Percentiles rank a stretch among this genome's conserved stretches.
Conservation (phyloP, 129 eudicot genomes). For the Deinandra increscens region DNA sequence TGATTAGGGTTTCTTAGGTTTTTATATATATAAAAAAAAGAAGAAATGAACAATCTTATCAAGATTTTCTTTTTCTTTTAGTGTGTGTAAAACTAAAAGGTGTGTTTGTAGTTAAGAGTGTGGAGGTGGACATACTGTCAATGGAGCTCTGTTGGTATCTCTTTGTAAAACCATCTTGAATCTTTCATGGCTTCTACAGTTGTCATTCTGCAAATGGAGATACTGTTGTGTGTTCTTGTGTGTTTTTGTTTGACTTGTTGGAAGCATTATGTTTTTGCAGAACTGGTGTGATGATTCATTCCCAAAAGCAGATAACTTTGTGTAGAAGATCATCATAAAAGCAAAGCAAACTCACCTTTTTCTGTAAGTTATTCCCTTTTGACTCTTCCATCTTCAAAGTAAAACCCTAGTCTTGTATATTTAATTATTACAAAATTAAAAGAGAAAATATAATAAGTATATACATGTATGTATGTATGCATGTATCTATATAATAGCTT, state of each 20-base stretch:
- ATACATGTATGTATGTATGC: background rate
- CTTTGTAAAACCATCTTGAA: slow-evolving; percentile 75
- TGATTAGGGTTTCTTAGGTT: background rate
- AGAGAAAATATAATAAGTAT: too few species aligned
- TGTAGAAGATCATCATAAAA: slow-evolving; percentile 32
- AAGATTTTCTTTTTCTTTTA: too few species aligned
- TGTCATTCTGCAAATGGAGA: too few species aligned
- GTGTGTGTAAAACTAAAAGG: background rate
- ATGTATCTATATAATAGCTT: background rate
- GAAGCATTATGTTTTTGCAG: slow-evolving; percentile 32
- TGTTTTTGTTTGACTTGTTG: slow-evolving; percentile 23
- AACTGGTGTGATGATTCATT: slow-evolving; percentile 33
- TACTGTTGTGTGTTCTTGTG: background rate
- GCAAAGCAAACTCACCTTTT: slow-evolving; percentile 28
- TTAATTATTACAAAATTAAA: too few species aligned
- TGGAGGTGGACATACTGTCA: slow-evolving; percentile 99
- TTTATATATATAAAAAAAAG: too few species aligned
- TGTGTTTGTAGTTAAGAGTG: slow-evolving; percentile 3
- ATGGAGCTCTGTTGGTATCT: slow-evolving; percentile 85
- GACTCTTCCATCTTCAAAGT: slow-evolving; percentile 19
- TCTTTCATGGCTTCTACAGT: background rate
- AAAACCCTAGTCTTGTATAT: slow-evolving; percentile 28
- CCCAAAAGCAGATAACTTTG: slow-evolving; percentile 30
- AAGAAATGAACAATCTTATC: too few species aligned
- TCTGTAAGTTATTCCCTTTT: slow-evolving; percentile 29